A percentile compares a stretch with the other conserved stretches of the same genome.
Evolutionary conservation across 495 filamentous ascomycete species (phyloP).

Genomic region (Aspergillus incahuasiensis): DNA sequence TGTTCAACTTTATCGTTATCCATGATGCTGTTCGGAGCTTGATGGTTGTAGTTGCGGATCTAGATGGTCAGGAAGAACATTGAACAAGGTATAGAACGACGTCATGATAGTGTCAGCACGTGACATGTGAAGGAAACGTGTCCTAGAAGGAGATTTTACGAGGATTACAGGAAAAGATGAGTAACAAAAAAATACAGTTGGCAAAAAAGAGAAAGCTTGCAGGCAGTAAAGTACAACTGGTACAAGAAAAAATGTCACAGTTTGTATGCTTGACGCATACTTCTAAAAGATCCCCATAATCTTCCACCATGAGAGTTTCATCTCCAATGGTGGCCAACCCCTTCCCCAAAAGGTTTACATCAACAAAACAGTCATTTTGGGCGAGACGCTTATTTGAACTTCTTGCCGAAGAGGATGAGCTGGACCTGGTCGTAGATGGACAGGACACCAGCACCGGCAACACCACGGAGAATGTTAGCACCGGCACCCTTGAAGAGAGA

Average conservation of each 20-base stretch:
- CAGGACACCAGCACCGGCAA: conserved; percentile 99
- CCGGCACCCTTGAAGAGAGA: conserved; percentile 99
- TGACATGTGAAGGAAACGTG: conserved; percentile 5
- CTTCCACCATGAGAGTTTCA: conserved; percentile 24
- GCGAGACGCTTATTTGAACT: conserved; percentile 62
- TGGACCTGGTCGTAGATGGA: conserved; percentile 99
- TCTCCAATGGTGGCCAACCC: conserved; percentile 25
- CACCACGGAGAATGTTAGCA: conserved; percentile 99
- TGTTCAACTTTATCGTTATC: conserved; percentile 51
- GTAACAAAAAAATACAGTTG: conserved; percentile 25
- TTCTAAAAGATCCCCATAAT: conserved; percentile 44
- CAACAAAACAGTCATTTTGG: conserved; percentile 17
- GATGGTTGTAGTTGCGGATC: neutral
- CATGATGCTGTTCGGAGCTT: conserved; percentile 16
- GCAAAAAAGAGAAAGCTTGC: conserved; percentile 43
- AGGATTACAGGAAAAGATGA: neutral
- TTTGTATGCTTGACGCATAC: conserved; percentile 47
- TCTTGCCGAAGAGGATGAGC: conserved; percentile 98
- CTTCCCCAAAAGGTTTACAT: conserved; percentile 28
- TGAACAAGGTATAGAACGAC: neutral
- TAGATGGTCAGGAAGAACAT: neutral
- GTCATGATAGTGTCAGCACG: conserved; percentile 5
- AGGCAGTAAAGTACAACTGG: conserved; percentile 56
- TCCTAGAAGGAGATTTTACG: neutral
- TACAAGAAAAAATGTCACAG: conserved; percentile 43